phyloP scores from a whole-genome alignment of 192 early-diverging fungal species.

The Martensiomyces pterosporus region DNA sequence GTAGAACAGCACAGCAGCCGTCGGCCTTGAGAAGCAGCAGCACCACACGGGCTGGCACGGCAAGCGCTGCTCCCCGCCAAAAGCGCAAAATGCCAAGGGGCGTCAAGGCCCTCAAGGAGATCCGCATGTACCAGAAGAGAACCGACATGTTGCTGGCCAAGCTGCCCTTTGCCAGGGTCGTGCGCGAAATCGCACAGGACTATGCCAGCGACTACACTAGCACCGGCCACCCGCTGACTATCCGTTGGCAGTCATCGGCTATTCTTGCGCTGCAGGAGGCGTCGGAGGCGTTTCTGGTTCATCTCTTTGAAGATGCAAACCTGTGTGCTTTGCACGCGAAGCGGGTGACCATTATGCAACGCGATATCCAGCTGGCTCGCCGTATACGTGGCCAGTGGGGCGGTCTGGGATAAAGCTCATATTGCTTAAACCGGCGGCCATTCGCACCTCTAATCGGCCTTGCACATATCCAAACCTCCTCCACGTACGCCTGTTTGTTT shows the following conservation, averaged over 20 bases:
- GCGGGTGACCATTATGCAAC: constrained; percentile 87
- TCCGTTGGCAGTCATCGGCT: constrained; percentile 73
- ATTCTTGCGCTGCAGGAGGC: constrained; percentile 80
- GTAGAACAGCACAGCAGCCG: constrained; percentile 21
- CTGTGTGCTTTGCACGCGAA: constrained; percentile 93
- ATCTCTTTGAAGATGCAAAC: constrained; percentile 88
- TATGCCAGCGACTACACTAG: constrained; percentile 40
- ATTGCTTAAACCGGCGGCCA: no score
- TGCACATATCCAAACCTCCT: no score
- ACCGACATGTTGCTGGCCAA: constrained; percentile 77
- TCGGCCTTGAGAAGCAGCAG: constrained; percentile 1
- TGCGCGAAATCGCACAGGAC: constrained; percentile 63
- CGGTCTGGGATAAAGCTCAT: constrained; percentile 51
- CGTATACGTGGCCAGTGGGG: constrained; percentile 83
- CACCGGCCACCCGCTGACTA: constrained; percentile 31
- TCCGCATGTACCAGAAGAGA: constrained; percentile 77
- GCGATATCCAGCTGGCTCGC: constrained; percentile 86
- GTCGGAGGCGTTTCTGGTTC: constrained; percentile 75
- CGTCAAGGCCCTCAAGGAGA: constrained; percentile 77
- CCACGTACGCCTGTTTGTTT: constrained; percentile 6
- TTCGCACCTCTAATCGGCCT: no score
- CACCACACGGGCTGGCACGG: constrained; percentile 6
- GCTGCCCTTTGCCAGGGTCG: constrained; percentile 83
- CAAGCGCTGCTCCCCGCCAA: no score
- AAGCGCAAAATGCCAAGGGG: constrained; percentile 51